Evolutionary conservation across 148 eudicot genomes (phyloP).

Genomic region (Cornus suecica): DNA sequence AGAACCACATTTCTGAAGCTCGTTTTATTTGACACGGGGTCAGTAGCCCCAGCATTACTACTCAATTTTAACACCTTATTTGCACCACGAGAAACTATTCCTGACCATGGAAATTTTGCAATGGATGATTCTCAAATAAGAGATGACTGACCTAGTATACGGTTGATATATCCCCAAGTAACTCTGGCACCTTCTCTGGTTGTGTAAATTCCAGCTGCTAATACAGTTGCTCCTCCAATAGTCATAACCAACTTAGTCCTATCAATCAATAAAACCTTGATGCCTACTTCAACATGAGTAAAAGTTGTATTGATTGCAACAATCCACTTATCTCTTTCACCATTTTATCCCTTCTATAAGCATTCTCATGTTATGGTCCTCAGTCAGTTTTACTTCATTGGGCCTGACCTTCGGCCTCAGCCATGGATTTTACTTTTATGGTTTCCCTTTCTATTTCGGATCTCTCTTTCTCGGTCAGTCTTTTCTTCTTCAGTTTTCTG

Average conservation of each 20-base stretch:
- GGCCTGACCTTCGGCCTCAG: constrained; percentile 92
- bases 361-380: constrained; percentile 84
- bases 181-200: constrained; percentile 99
- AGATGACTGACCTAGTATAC: constrained; percentile 94
- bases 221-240: constrained; percentile 87
- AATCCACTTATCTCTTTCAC: constrained; percentile 96
- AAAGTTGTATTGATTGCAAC: constrained; percentile 95
- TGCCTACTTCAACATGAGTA: constrained; percentile 88
- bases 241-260: constrained; percentile 78
- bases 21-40: constrained; percentile 36
- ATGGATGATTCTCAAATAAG: constrained; percentile 94
- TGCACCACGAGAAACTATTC: constrained; percentile 43
- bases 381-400: constrained; percentile 82
- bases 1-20: constrained; percentile 76
- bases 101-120: constrained; percentile 74
- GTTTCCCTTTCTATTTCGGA: constrained; percentile 90
- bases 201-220: constrained; percentile 96
- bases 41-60: constrained; percentile 43
- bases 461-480: constrained; percentile 97
- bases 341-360: constrained; percentile 66
- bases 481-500: constrained; percentile 82
- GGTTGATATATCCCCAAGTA: constrained; percentile 87
- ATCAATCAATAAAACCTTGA: constrained; percentile 68
- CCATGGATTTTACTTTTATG: constrained; percentile 76
- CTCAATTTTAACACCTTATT: constrained; percentile 38